Conservation (phyloP, 179 eudicot genomes). For the Pouteria campechiana region DNA sequence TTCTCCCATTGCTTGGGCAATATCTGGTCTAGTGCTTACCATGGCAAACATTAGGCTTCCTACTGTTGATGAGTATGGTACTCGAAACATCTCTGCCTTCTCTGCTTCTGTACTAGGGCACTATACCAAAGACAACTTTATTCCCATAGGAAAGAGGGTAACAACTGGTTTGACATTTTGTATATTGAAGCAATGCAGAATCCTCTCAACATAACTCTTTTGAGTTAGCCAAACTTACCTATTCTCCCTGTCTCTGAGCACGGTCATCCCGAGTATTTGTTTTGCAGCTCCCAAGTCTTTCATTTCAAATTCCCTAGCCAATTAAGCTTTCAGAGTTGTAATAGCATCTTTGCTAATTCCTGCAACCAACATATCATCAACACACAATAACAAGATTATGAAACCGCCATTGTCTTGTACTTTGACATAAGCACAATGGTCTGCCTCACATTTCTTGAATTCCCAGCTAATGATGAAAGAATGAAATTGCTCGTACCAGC, state of each 20-base stretch:
- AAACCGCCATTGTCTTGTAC: too few relatives aligned
- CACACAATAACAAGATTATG: too few relatives aligned
- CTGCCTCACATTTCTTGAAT: too few relatives aligned
- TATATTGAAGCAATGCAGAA: not conserved
- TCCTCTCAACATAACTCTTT: not conserved
- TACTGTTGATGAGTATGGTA: conserved; percentile 11
- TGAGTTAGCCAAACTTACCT: not conserved
- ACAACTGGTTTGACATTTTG: conserved; percentile 3
- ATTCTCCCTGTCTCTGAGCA: not conserved
- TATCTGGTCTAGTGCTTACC: conserved; percentile 1
- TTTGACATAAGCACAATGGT: too few relatives aligned
- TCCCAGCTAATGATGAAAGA: too few relatives aligned
- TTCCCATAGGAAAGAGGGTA: not conserved
- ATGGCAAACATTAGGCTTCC: conserved; percentile 6
- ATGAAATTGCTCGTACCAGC: too few relatives aligned
- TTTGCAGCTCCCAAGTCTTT: conserved; percentile 1
- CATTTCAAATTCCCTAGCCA: conserved; percentile 5
- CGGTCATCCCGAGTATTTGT: conserved; percentile 1
- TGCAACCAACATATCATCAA: too few relatives aligned
- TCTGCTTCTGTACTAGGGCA: not conserved
- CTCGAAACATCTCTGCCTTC: conserved; percentile 5
- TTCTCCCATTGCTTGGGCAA: not conserved
- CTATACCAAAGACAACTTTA: not conserved
- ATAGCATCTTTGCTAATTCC: too few relatives aligned
- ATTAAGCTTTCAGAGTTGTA: not conserved